Base-by-base conservation (phyloP, 2,329 filamentous ascomycete species). In the Sclerotinia borealis region DNA sequence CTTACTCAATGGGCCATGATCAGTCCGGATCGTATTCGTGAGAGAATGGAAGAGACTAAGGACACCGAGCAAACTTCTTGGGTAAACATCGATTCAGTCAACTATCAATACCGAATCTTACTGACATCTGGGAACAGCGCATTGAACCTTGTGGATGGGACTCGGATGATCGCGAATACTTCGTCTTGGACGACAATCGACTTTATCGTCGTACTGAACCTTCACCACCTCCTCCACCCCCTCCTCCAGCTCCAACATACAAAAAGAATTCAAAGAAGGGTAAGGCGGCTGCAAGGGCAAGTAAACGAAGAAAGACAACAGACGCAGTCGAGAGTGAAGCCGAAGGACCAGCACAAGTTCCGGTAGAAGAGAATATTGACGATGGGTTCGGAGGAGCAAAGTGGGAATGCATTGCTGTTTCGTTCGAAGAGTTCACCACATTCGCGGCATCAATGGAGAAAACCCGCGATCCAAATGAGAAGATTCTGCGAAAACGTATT, bases 331-430 rank as follows among this genome's bases (percentile, higher is more conserved):
- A 75, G 48, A 77, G 75, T 58, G 75, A 75, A 48, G 69, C 68
- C 11, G 73, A 81, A 70, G 71, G 78, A 68, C 68, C 72, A 67
- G 74, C 78, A 63, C 73, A 77, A 10, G 70, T 71, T 3, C 71
- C 76, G 11, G 74, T 76, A 19, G 76, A 76, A n/a, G 76, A 78
- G 17, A 75, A 77, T 36, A 77, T 79, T 66, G 82, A 89, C 64
- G 83, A 91, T 67, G 86, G 87, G 1, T 81, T 93, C 22, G 90
- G 87, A 22, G 88, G 86, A 8, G 89, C 88, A 77, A 90, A 84
- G 66, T 99, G 95, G 93, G 92, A 97, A 74, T 97, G 93, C 72
- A 73, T 99, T 48, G 95, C 92, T 45, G 84, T 96, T 61, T 91
- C 88, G 0, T 78, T 96, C 25, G 80, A 87, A 22, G 91, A 99